A percentile compares a stretch with the other conserved stretches of the same genome.
These are phyloP conservation scores for Paxillus involutus DNA, from an alignment of 768 basidiomycete species.

Conservation along the genomic window DNA sequence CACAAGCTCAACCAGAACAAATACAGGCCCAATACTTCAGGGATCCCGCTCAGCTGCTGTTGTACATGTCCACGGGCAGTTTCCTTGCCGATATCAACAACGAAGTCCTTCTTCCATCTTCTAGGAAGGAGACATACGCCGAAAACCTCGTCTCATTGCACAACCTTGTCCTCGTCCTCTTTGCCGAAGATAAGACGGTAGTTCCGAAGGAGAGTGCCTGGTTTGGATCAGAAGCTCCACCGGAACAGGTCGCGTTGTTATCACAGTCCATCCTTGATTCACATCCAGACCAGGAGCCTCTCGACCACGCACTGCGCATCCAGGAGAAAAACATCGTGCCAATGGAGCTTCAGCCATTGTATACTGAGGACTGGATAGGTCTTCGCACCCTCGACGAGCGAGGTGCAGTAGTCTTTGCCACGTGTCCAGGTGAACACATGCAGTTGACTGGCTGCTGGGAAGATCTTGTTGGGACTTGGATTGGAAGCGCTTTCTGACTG, in stretches of 20 bases:
- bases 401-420: conserved; percentile 55
- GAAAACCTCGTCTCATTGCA: conserved; percentile 59
- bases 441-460: conserved; percentile 64
- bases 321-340: conserved; percentile 50
- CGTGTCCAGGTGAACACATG: conserved; percentile 80
- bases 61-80: conserved; percentile 58
- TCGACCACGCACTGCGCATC: conserved; percentile 1
- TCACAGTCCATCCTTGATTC: background rate
- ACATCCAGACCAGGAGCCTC: conserved; percentile 11
- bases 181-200: conserved; percentile 72
- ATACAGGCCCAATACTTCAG: conserved; percentile 83
- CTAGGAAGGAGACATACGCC: conserved; percentile 60
- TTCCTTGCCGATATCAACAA: conserved; percentile 83
- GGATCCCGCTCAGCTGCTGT: conserved; percentile 58
- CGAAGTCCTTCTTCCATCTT: conserved; percentile 47
- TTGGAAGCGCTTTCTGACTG: conserved; percentile 28
- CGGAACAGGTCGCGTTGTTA: conserved; percentile 30
- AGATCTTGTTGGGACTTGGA: conserved; percentile 43
- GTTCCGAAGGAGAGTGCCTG: conserved; percentile 84
- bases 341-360: conserved; percentile 72
- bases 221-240: conserved; percentile 72
- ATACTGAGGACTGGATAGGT: conserved; percentile 81
- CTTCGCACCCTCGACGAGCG: conserved; percentile 67
- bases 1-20: background rate
- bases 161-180: conserved; percentile 72